phyloP scores from a whole-genome alignment of 2,329 filamentous ascomycete genomes.

The Fusarium chlamydosporum region DNA sequence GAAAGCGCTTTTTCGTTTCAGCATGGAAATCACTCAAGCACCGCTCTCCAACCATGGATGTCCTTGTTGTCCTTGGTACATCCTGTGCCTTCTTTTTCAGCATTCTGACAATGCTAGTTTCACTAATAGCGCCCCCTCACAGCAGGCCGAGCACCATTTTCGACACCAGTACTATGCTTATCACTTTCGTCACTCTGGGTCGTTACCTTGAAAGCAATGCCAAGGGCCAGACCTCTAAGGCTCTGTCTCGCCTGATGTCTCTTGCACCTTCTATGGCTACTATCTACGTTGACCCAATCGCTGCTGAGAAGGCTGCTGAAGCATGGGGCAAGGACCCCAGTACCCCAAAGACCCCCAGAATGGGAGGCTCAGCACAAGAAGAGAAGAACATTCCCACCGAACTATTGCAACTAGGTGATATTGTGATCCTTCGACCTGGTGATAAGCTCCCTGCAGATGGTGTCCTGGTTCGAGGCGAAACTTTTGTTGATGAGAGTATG shows the following conservation, averaged over 20 bases:
- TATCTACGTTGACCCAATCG: slow-evolving; percentile 95
- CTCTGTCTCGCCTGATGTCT: slow-evolving; percentile 94
- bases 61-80: slow-evolving; percentile 92
- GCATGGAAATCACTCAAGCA: slow-evolving; percentile 96
- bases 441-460: slow-evolving; percentile 98
- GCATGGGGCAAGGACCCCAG: slow-evolving; percentile 67
- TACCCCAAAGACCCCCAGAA: slow-evolving; percentile 52
- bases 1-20: slow-evolving; percentile 91
- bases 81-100: slow-evolving; percentile 98
- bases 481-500: slow-evolving; percentile 97
- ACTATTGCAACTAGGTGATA: slow-evolving; percentile 91
- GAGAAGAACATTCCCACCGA: slow-evolving; percentile 93
- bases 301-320: slow-evolving; percentile 90
- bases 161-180: slow-evolving; percentile 98
- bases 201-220: slow-evolving; percentile 94
- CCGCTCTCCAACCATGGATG: slow-evolving; percentile 95
- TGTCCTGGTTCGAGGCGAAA: slow-evolving; percentile 86
- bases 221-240: slow-evolving; percentile 96
- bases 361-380: slow-evolving; percentile 75
- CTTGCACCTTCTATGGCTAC: slow-evolving; percentile 96
- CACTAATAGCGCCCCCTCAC: slow-evolving; percentile 81
- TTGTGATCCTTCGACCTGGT: slow-evolving; percentile 92
- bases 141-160: slow-evolving; percentile 89
- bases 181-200: slow-evolving; percentile 93
- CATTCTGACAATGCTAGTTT: slow-evolving; percentile 86